Evolutionary conservation across 345 rosid species (phyloP).

Genomic region (Ceriops zippeliana): DNA sequence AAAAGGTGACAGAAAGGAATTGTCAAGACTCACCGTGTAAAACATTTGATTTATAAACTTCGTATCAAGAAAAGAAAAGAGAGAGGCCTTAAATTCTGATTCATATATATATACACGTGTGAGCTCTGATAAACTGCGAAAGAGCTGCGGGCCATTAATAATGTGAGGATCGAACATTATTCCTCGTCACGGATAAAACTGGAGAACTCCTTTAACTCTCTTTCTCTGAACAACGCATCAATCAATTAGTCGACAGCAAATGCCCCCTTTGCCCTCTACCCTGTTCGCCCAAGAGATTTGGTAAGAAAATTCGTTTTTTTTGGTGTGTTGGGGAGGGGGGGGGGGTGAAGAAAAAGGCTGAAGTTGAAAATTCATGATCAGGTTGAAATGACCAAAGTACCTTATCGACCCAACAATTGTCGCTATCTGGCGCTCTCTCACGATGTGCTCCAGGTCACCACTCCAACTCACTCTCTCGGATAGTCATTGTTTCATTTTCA

Average conservation of each 20-base stretch:
- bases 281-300: not conserved
- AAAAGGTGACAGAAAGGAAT: not conserved
- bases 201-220: not conserved
- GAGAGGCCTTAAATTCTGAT: too few relatives aligned
- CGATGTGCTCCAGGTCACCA: slow-evolving; percentile 17
- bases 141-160: slow-evolving; percentile 11
- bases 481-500: slow-evolving; percentile 14
- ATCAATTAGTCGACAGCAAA: not conserved
- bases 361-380: not conserved
- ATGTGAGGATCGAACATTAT: not conserved
- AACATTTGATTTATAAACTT: not conserved
- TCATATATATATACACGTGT: too few relatives aligned
- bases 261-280: not conserved
- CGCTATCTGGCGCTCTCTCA: slow-evolving; percentile 21
- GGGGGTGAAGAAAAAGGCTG: not conserved
- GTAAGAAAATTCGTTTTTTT: not conserved
- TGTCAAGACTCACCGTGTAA: too few relatives aligned
- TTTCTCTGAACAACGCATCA: not conserved
- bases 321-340: too few relatives aligned
- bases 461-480: slow-evolving; percentile 10
- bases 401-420: slow-evolving; percentile 19
- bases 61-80: too few relatives aligned
- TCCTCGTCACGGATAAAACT: slow-evolving; percentile 14
- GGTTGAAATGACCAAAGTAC: not conserved
- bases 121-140: not conserved